Base-by-base conservation (phyloP, 352 stramenopile species). In the Phytophthora cajani region DNA sequence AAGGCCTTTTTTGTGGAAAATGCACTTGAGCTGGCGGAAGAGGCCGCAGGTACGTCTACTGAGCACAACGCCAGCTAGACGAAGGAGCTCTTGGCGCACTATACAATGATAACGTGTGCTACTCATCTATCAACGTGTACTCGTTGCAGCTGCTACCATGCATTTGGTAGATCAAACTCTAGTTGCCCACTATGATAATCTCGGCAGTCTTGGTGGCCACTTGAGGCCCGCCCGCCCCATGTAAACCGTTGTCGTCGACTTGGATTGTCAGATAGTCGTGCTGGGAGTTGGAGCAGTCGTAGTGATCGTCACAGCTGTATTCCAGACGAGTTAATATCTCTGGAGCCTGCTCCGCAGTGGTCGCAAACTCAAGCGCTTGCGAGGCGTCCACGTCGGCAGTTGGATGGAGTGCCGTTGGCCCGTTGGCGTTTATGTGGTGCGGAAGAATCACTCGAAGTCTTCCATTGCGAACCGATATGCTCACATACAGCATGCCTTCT, bases 1-100 rank as follows among this genome's bases (percentile, higher is more conserved):
- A 89, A 84, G 57, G 75, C 77, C 1, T 94, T 94, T 72, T 96
- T 96, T 58, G 79, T 94, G 36, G 86, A 96, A 55, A 94, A 92
- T 63, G 88, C 87, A 44, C 52, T 86, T 51, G 89, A 96, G 68
- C 72, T 96, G 32, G 89, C 85, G 12, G 81, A 95, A 21, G 89
- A 96, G 67, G 76, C 55, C 62, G 59, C 42, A 82, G 52, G 27
- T 38, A 25, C 21, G 10, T 50, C 65, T 33, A 47, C 54, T 7
- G 40, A 67, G 46, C 21, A 21, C 54, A 64, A 62, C 62, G 21
- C 54, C 65, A 72, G 47, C 36, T 73, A 74, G 55, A 58, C 32
- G 9, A 17, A 61, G 30, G 30, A 49, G 14, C 40, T 60, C 25
- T 33, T 58, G 17, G 25, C 40, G 53, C 47, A 38, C 59, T 56